A percentile compares a stretch with the other conserved stretches of the same genome.
Evolutionary conservation across 371 early-diverging fungal species (phyloP).

Genomic region (Mucor racemosus): DNA sequence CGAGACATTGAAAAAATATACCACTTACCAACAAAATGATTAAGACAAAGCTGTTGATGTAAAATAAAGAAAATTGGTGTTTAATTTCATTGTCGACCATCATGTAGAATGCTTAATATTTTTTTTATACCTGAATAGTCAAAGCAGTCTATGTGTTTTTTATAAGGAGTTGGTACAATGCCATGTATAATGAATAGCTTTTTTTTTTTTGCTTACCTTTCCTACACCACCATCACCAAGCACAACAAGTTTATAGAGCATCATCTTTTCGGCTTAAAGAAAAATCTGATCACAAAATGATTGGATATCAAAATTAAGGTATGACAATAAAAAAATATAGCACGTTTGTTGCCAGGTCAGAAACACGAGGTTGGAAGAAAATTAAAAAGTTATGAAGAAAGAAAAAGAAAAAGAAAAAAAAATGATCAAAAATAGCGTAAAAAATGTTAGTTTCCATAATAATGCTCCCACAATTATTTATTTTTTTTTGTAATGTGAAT

Average conservation of each 20-base stretch:
- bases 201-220: conserved; percentile 39
- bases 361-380: conserved; percentile 17
- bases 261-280: conserved; percentile 43
- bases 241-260: conserved; percentile 65
- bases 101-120: background rate
- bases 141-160: conserved; percentile 32
- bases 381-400: background rate
- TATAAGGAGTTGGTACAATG: background rate
- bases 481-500: background rate
- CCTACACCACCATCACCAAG: conserved; percentile 63
- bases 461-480: too few species aligned
- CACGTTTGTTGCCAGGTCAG: conserved; percentile 22
- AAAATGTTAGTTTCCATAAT: background rate
- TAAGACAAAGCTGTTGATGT: conserved; percentile 62
- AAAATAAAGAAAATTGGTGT: background rate
- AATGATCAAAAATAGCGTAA: background rate
- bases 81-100: background rate
- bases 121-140: conserved; percentile 36
- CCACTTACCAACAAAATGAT: conserved; percentile 73
- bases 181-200: background rate
- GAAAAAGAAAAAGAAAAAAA: conserved; percentile 4
- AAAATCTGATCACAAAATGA: conserved; percentile 15
- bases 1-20: background rate
- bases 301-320: conserved; percentile 16
- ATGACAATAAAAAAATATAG: conserved; percentile 20